Conservation (phyloP, 192 early-diverging fungal genomes). For the Obelidium mucronatum region DNA sequence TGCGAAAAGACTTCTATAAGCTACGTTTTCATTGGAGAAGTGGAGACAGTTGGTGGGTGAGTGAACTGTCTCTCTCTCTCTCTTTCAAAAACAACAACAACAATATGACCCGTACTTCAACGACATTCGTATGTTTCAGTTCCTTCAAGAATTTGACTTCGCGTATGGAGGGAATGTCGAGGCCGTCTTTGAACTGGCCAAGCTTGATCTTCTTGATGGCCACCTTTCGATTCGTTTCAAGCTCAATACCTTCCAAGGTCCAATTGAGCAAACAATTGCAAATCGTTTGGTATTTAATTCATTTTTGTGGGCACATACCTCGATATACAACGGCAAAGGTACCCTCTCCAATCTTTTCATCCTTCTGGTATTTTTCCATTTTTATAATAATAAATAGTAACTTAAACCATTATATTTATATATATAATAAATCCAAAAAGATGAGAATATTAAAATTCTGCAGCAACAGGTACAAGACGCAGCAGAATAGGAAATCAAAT, state of each 20-base stretch:
- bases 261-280: not conserved
- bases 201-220: slow-evolving; percentile 99
- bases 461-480: not conserved
- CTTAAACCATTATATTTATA: not conserved
- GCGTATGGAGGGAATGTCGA: slow-evolving; percentile 94
- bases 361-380: slow-evolving; percentile 72
- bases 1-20: slow-evolving; percentile 93
- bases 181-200: slow-evolving; percentile 89
- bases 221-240: slow-evolving; percentile 72
- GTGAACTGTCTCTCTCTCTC: no score
- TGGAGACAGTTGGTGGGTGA: no score
- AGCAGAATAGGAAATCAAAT: no score
- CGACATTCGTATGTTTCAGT: slow-evolving; percentile 89
- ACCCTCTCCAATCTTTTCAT: slow-evolving; percentile 93
- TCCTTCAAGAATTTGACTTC: slow-evolving; percentile 95
- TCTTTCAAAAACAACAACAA: not conserved
- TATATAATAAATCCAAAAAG: not conserved
- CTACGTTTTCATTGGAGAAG: no score
- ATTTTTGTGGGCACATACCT: slow-evolving; percentile 46
- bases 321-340: slow-evolving; percentile 94
- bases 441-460: not conserved
- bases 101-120: slow-evolving; percentile 67
- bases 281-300: no score
- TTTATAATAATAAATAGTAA: not conserved
- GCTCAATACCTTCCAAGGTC: slow-evolving; percentile 57